A percentile compares a stretch with the other conserved stretches of the same genome.
phyloP scores from a whole-genome alignment of 345 rosid genomes.

The Hirschfeldia incana region DNA sequence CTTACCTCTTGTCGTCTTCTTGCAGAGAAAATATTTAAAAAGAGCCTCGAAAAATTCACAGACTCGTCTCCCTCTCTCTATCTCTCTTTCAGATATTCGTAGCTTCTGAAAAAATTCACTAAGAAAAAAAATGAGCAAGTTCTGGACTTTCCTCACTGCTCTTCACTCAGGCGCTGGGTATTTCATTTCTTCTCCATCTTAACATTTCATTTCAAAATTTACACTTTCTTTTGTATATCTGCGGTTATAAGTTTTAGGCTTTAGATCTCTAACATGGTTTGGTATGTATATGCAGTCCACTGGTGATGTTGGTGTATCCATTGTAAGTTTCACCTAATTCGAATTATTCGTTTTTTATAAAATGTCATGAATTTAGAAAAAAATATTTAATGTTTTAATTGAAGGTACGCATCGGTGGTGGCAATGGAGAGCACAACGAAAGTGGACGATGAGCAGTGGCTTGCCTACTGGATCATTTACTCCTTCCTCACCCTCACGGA shows the following conservation, averaged over 20 bases:
- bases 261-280: not conserved
- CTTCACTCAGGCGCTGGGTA: slow-evolving; percentile 70
- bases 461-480: slow-evolving; percentile 87
- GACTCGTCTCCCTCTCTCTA: slow-evolving; percentile 3
- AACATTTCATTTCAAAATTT: not conserved
- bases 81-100: not conserved
- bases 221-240: not conserved
- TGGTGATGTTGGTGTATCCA: slow-evolving; percentile 75
- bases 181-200: not conserved
- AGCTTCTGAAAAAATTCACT: not conserved
- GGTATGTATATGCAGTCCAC: slow-evolving; percentile 51
- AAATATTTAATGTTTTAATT: not conserved
- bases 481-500: slow-evolving; percentile 74
- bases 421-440: slow-evolving; percentile 73
- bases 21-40: not conserved
- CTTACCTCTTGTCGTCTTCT: slow-evolving; percentile 17
- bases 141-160: slow-evolving; percentile 58
- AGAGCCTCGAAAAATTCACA: slow-evolving; percentile 12
- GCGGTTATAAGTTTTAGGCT: not conserved
- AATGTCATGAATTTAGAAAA: not conserved
- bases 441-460: slow-evolving; percentile 89
- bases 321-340: slow-evolving; percentile 45
- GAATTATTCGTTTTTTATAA: not conserved
- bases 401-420: slow-evolving; percentile 69
- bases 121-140: slow-evolving; percentile 27